Evolutionary conservation across 345 rosid species (phyloP), one percentile per base, ranked within the genome.

Genomic region (Bruguiera gymnorhiza): DNA sequence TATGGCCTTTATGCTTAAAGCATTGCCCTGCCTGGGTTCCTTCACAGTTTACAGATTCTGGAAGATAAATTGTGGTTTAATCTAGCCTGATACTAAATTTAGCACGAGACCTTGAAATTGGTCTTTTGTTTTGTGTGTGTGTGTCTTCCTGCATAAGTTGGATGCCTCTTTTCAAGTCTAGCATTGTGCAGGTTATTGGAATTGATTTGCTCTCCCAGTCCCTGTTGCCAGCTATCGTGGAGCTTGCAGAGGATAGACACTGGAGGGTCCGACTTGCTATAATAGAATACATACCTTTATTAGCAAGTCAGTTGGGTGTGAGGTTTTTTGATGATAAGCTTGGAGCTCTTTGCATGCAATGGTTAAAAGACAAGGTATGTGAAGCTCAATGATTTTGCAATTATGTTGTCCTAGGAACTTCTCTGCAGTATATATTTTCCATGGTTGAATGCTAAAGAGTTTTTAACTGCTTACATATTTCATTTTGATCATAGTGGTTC

Each of bases 261-360:
- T 93, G 98, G 98, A 88, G 96, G 76, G 97, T 93, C 50, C 84
- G 96, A 24, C 96, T 93, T 76, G 96, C 98, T 70, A 91, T 93
- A 75, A 93, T 93, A 60, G 98, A 93, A 78, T 93, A 93, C 74
- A 93, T 91, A 76, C 98, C 98, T 52, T 75, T 93, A 69, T 80
- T 91, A 83, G 97, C 98, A 8, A 93, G 98, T 74, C 96, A 93
- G 77, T 74, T 93, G 81, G 98, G 97, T 58, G 92, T 93, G 36
- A 89, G 92, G 58, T 93, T 93, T 77, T 93, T 93, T 70, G 91
- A 93, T 58, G 92, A 93, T 68, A 91, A 89, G 83, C 97, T 93
- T 52, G 96, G 96, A 30, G 79, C 92, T 69, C 93, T 93, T 68
- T 93, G 98, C 83, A 93, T 91, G 97, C 97, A 91, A 58, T 93